Evolutionary conservation across 306 rosid genomes (phyloP), one percentile per base, ranked within the genome.

Genomic region (Hippophae gyantsensis): DNA sequence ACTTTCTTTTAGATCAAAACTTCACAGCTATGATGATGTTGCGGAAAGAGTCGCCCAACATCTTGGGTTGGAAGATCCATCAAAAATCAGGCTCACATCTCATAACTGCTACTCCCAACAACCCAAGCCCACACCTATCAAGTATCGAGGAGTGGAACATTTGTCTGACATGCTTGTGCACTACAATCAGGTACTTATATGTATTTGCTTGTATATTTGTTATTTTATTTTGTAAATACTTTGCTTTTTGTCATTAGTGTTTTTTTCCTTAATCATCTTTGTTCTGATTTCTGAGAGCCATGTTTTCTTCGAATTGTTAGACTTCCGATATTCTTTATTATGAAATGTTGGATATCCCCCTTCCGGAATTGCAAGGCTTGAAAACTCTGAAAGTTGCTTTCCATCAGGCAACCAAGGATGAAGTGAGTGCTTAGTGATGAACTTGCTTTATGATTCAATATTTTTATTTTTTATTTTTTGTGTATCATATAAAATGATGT

Each of bases 101-200:
- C 23, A 18, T 18, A 18, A 18, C 23, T 18, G 23, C 1, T 40
- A 89, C 96, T 83, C 90, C 51, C 94, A 89, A 70, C 96, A 81
- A 74, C 96, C 96, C 67, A 89, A 89, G 68, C 86, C 96, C 56
- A 94, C 82, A 63, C 88, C 96, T 46, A 83, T 89, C 60, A 85
- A 81, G 77, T 89, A 78, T 59, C 76, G 85, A 55, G 96, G 96
- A 46, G 82, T 66, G 9, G 96, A 85, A 45, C 82, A 75, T 77
- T 77, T 89, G 67, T 83, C 94, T 32, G 90, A 89, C 61, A 83
- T 89, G 96, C 77, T 86, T 43, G 70, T 77, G 54, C 86, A 81
- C 69, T 86, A 81, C 78, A 86, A 84, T 78, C 90, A 86, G 81
- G 95, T 83, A 65, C 23, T 18, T 18, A 18, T 18, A 18, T 18